Evolutionary conservation across 768 basidiomycete genomes (phyloP).

Genomic region (Coprinopsis sp.): DNA sequence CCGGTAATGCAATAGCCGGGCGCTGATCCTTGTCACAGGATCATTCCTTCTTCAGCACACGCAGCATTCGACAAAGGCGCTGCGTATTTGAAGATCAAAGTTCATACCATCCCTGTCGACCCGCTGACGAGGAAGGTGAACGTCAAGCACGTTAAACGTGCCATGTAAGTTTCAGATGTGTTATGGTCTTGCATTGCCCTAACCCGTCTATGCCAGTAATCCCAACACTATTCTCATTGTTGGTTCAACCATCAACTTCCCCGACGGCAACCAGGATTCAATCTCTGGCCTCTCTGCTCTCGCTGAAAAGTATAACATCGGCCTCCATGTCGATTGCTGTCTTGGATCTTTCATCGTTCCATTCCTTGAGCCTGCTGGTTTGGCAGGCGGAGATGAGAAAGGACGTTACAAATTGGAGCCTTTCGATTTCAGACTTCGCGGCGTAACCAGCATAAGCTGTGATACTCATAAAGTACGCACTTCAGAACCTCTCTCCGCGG

Average conservation of each 20-base stretch:
- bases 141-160: conserved; percentile 70
- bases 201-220: conserved; percentile 47
- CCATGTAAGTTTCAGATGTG: conserved; percentile 59
- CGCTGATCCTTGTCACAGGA: conserved; percentile 36
- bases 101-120: conserved; percentile 83
- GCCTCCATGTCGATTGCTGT: conserved; percentile 93
- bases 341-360: conserved; percentile 92
- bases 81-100: conserved; percentile 84
- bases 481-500: neutral
- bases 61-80: conserved; percentile 95
- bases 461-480: conserved; percentile 84
- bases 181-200: neutral
- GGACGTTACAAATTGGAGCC: conserved; percentile 56
- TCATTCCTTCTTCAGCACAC: conserved; percentile 81
- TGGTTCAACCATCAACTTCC: conserved; percentile 83
- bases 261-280: conserved; percentile 83
- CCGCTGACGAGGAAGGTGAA: conserved; percentile 71
- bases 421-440: conserved; percentile 88
- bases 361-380: conserved; percentile 78
- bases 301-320: conserved; percentile 70
- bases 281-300: conserved; percentile 74
- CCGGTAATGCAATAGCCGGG: neutral
- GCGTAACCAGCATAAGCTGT: conserved; percentile 93
- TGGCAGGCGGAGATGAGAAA: conserved; percentile 48
- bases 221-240: conserved; percentile 89